Evolutionary conservation across 371 early-diverging fungal genomes (phyloP).

Genomic region (Enterospora canceri): DNA sequence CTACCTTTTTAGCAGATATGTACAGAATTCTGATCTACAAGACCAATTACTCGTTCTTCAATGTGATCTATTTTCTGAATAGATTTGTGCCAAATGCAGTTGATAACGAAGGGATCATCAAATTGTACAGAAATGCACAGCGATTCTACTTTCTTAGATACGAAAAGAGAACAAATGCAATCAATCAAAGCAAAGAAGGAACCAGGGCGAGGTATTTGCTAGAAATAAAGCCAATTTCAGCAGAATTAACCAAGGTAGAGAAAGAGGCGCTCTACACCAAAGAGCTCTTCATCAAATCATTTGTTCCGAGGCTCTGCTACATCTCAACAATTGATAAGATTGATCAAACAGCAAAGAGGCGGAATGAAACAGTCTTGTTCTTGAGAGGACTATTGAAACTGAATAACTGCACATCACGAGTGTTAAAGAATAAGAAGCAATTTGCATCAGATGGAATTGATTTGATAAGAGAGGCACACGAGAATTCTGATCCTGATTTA

Average conservation of each 20-base stretch:
- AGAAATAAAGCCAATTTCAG: background rate
- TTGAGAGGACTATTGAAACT: slow-evolving; percentile 33
- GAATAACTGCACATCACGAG: slow-evolving; percentile 43
- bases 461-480: slow-evolving; percentile 19
- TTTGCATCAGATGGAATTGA: slow-evolving; percentile 40
- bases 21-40: slow-evolving; percentile 21
- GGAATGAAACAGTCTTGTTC: background rate
- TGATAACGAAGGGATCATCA: slow-evolving; percentile 23
- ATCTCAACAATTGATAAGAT: slow-evolving; percentile 4
- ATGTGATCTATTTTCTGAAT: slow-evolving; percentile 45
- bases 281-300: background rate
- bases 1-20: slow-evolving; percentile 18
- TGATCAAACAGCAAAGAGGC: background rate
- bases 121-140: slow-evolving; percentile 44
- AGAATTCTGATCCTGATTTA: background rate
- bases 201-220: background rate
- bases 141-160: background rate
- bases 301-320: slow-evolving; percentile 7
- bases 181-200: background rate
- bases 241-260: background rate
- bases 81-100: slow-evolving; percentile 30
- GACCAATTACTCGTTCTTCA: slow-evolving; percentile 19
- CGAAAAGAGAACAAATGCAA: background rate
- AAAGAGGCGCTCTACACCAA: background rate
- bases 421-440: slow-evolving; percentile 38